These are phyloP conservation scores for Aspergillus brunneoviolaceus DNA, from an alignment of 2,329 filamentous ascomycete species.

Conservation along the genomic window DNA sequence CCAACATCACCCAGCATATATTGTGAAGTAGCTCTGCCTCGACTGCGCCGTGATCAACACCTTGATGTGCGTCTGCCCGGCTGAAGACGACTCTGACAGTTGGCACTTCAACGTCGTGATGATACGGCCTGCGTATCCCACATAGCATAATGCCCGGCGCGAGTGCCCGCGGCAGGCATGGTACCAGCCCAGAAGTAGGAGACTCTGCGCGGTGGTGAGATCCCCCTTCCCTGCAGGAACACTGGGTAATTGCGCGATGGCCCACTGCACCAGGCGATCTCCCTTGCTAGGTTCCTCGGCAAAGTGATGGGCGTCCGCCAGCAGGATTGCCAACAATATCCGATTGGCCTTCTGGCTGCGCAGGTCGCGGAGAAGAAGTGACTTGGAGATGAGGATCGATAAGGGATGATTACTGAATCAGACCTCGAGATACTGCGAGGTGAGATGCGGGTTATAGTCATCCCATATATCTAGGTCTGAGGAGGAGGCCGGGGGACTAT, in stretches of 20 bases:
- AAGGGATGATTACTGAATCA: constrained; percentile 7
- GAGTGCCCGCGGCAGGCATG: constrained; percentile 1
- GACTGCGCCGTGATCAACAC: neutral
- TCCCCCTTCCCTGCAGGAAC: neutral
- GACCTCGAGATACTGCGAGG: constrained; percentile 4
- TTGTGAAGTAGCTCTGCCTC: constrained; percentile 5
- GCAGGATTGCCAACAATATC: constrained; percentile 3
- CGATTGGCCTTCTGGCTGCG: neutral
- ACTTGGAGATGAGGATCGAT: constrained; percentile 4
- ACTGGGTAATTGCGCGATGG: neutral
- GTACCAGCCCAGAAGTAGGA: constrained; percentile 3
- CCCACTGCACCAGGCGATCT: neutral
- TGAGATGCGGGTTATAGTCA: neutral
- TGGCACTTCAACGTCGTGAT: neutral
- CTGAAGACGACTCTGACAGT: neutral
- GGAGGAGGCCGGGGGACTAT: neutral
- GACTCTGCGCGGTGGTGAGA: constrained; percentile 2
- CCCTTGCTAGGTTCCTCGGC: neutral
- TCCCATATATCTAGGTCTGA: neutral
- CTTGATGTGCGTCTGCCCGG: neutral
- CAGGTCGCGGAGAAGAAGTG: constrained; percentile 4
- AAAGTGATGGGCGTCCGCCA: constrained; percentile 6
- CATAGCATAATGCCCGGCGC: constrained; percentile 3
- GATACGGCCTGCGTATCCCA: constrained; percentile 1
- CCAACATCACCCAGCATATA: constrained; percentile 2